Percentiles rank a stretch among this genome's conserved stretches.
phyloP scores from a whole-genome alignment of 78 protist genomes.

The Salpingoeca rosetta region DNA sequence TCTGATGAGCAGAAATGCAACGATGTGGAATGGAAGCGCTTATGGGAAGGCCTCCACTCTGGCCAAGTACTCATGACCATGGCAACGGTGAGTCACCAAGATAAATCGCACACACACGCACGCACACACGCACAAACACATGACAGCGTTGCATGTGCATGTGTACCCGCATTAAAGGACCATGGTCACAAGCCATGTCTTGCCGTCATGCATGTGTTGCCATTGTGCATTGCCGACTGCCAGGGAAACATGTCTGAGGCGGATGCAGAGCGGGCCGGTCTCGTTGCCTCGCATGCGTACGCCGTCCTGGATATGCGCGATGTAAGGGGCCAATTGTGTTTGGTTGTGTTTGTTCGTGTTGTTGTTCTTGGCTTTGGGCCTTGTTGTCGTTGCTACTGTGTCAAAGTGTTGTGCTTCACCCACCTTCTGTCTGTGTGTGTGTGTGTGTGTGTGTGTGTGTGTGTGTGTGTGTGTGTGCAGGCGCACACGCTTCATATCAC shows the following conservation, averaged over 20 bases:
- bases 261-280: slow-evolving; percentile 29
- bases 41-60: not conserved
- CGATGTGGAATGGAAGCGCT: not conserved
- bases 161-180: no score
- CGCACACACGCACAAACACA: not conserved
- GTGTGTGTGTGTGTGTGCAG: not conserved
- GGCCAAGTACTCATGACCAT: not conserved
- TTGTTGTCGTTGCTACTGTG: not conserved
- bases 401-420: not conserved
- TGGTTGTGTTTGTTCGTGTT: not conserved
- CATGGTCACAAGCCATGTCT: no score
- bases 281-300: slow-evolving; percentile 28
- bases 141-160: not conserved
- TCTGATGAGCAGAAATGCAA: not conserved
- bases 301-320: slow-evolving; percentile 21
- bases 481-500: no score
- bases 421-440: not conserved
- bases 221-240: no score
- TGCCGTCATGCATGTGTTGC: no score
- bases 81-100: not conserved
- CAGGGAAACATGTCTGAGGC: not conserved
- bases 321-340: not conserved
- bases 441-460: not conserved
- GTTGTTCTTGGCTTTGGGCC: not conserved
- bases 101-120: not conserved